Percentiles rank a stretch among this genome's conserved stretches.
phyloP scores from a whole-genome alignment of 257 asterid genomes.

The Nicotiana undulata region DNA sequence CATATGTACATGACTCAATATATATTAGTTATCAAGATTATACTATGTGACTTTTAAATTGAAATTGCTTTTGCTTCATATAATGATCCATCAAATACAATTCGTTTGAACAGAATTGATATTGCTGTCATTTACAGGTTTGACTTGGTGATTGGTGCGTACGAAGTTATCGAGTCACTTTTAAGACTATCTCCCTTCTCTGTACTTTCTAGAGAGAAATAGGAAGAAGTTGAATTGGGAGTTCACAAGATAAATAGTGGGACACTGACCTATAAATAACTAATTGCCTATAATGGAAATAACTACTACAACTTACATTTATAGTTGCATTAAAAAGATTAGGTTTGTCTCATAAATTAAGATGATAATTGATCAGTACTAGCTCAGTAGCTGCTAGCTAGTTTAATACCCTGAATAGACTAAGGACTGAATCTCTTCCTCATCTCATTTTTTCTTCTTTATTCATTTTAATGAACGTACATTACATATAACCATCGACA shows the following conservation, averaged over 20 bases:
- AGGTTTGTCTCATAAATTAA: background rate
- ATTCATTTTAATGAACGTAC: background rate
- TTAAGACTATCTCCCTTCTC: no score
- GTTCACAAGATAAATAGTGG: background rate
- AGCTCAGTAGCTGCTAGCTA: background rate
- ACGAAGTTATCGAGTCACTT: background rate
- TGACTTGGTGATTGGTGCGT: background rate
- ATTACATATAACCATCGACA: background rate
- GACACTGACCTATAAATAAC: background rate
- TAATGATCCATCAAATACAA: background rate
- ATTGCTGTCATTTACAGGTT: background rate
- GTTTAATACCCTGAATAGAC: background rate
- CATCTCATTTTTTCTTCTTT: background rate
- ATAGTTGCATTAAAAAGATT: background rate
- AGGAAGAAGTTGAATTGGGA: background rate
- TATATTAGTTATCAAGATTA: no score
- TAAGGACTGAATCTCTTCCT: background rate
- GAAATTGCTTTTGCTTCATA: no score
- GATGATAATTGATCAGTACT: background rate
- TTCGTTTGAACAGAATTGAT: background rate
- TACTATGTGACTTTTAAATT: no score
- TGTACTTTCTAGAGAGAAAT: background rate
- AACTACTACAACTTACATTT: background rate
- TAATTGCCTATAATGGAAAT: background rate
- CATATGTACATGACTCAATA: no score